Percentiles rank a stretch among this genome's conserved stretches.
Evolutionary conservation across 2,329 filamentous ascomycete species (phyloP).

Genomic region (Fusarium sulawesiense): DNA sequence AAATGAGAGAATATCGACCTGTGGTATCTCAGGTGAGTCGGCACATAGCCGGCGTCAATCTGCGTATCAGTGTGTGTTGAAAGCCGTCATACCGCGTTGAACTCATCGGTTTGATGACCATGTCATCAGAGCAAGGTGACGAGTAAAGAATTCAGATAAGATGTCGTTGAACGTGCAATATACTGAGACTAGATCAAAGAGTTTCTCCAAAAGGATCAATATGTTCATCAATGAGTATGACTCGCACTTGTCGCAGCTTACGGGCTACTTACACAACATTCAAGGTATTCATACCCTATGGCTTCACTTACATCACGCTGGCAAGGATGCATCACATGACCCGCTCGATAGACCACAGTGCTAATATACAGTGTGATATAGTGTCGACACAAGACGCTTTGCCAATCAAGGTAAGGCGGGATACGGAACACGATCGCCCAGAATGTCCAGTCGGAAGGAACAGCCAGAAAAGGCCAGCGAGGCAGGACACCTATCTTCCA

Average conservation of each 20-base stretch:
- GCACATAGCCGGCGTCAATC: background rate
- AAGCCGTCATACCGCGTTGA: background rate
- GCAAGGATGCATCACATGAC: constrained; percentile 40
- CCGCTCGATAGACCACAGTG: constrained; percentile 40
- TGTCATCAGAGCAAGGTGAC: background rate
- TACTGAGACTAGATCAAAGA: background rate
- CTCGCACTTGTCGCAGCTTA: background rate
- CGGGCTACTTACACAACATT: background rate
- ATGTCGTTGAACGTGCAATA: background rate
- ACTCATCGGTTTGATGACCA: background rate
- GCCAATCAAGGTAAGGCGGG: constrained; percentile 45
- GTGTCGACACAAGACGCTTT: constrained; percentile 23
- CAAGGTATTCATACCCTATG: background rate
- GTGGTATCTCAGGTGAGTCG: background rate
- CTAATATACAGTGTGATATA: constrained; percentile 15
- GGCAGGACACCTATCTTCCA: constrained; percentile 42
- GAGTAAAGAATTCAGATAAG: background rate
- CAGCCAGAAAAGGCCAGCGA: constrained; percentile 49
- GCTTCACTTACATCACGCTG: constrained; percentile 6
- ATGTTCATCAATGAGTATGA: background rate
- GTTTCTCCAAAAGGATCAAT: background rate
- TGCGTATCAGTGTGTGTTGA: background rate
- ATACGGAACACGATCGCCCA: constrained; percentile 42
- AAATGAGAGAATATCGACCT: background rate
- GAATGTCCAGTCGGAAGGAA: constrained; percentile 37